phyloP scores from a whole-genome alignment of 306 rosid genomes.

The Lupinus albus region DNA sequence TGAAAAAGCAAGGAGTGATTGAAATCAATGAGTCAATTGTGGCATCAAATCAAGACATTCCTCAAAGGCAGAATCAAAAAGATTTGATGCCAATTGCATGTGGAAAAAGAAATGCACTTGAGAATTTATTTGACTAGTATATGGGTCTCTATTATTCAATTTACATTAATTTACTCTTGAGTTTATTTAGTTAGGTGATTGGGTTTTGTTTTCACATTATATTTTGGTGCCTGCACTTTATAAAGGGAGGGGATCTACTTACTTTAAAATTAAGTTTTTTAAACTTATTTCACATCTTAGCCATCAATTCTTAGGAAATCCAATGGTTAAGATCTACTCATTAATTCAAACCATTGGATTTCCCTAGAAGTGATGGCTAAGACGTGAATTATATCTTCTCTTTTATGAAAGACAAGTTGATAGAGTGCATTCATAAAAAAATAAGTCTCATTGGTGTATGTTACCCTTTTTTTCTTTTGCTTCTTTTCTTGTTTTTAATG shows the following conservation, averaged over 20 bases:
- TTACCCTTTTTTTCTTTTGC: slow-evolving; percentile 5
- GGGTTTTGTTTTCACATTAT: slow-evolving; percentile 44
- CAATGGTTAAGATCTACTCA: too few relatives aligned
- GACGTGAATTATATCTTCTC: too few relatives aligned
- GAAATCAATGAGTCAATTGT: slow-evolving; percentile 45
- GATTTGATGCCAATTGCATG: slow-evolving; percentile 61
- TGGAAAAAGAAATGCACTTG: slow-evolving; percentile 80
- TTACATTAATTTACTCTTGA: not conserved
- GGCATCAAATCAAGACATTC: slow-evolving; percentile 47
- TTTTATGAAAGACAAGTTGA: slow-evolving; percentile 28
- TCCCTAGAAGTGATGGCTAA: too few relatives aligned
- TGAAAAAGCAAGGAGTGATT: slow-evolving; percentile 75
- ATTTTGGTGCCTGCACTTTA: slow-evolving; percentile 66
- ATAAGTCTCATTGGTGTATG: slow-evolving; percentile 39
- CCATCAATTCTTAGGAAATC: too few relatives aligned
- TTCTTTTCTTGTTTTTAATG: not conserved
- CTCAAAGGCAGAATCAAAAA: slow-evolving; percentile 53
- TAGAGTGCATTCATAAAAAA: slow-evolving; percentile 70
- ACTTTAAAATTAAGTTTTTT: too few relatives aligned
- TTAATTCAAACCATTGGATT: too few relatives aligned
- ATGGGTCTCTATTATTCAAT: slow-evolving; percentile 19
- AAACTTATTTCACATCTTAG: too few relatives aligned
- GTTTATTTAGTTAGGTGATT: slow-evolving; percentile 10
- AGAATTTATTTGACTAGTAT: slow-evolving; percentile 77
- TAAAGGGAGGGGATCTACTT: slow-evolving; percentile 30